Evolutionary conservation across 2,329 filamentous ascomycete genomes (phyloP).

Genomic region (Beauveria varroae): DNA sequence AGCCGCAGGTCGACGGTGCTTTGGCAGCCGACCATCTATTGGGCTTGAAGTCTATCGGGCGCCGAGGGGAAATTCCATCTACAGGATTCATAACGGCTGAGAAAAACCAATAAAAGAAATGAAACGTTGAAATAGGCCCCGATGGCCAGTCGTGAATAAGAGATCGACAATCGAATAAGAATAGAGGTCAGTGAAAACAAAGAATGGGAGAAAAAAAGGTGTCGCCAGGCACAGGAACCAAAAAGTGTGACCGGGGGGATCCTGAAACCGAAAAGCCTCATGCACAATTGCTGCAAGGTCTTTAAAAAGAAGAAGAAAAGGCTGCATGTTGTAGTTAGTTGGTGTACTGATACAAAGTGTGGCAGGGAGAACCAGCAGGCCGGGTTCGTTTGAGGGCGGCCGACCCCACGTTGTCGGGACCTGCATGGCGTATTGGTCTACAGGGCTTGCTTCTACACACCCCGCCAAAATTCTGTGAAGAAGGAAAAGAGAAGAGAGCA

Average conservation of each 20-base stretch:
- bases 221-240: not conserved
- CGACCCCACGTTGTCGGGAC: not conserved
- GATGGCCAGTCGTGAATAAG: not conserved
- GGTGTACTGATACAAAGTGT: no score
- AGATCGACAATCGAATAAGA: not conserved
- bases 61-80: not conserved
- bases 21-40: not conserved
- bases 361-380: not conserved
- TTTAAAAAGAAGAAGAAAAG: not conserved
- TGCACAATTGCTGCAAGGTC: constrained; percentile 5
- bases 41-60: not conserved
- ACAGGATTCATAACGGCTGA: not conserved
- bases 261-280: not conserved
- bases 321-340: no score
- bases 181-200: not conserved
- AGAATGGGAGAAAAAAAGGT: not conserved
- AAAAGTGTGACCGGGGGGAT: not conserved
- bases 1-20: no score
- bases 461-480: not conserved
- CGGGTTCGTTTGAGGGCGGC: not conserved
- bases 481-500: no score
- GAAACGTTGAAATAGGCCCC: not conserved
- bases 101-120: no score
- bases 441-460: no score
- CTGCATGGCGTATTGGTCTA: not conserved